Conservation (phyloP, 148 eudicot genomes). For the Spergularia bocconei region DNA sequence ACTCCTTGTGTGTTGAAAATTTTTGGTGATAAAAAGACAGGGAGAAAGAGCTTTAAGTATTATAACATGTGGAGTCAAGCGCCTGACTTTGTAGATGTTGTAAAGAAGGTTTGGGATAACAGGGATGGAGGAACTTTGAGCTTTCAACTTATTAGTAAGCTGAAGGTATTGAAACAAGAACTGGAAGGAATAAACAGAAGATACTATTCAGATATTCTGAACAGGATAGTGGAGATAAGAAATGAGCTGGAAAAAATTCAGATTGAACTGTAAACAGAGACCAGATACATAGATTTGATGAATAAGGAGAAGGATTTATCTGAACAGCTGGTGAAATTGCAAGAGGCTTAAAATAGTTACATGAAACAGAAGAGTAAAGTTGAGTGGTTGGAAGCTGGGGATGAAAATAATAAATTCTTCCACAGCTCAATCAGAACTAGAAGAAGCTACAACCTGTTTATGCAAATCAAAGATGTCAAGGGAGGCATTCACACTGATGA, state of each 20-base stretch:
- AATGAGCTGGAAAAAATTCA: no score
- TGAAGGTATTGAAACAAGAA: background rate
- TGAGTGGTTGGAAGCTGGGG: background rate
- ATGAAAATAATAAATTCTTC: background rate
- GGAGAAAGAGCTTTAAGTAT: background rate
- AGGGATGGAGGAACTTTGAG: background rate
- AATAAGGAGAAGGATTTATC: background rate
- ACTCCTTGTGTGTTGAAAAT: background rate
- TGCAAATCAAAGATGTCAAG: background rate
- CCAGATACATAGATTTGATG: no score
- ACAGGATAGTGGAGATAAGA: no score
- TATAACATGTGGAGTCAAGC: background rate
- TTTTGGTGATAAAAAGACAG: no score
- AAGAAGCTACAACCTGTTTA: background rate
- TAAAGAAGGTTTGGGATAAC: background rate
- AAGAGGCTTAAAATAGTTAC: background rate
- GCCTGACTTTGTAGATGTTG: background rate
- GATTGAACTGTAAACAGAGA: no score
- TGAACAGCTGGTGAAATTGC: rapidly evolving
- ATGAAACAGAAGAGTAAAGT: background rate
- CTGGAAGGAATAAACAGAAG: background rate
- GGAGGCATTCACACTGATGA: background rate
- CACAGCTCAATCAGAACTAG: background rate
- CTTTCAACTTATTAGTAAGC: background rate
- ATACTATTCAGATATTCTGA: no score